Evolutionary conservation across 768 basidiomycete species (phyloP).

Genomic region (Panus rudis): DNA sequence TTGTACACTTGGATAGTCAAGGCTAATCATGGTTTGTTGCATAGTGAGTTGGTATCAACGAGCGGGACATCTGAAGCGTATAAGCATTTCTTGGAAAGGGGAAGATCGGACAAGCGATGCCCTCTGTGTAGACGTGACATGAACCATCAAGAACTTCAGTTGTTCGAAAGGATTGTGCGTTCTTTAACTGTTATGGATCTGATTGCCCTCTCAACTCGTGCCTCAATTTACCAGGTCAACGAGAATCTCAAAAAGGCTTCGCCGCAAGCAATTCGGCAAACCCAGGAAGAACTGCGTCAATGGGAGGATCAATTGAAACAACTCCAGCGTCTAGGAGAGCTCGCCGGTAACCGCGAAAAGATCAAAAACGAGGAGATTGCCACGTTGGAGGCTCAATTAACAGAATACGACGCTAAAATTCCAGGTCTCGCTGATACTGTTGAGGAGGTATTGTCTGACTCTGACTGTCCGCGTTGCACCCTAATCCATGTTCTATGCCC

Average conservation of each 20-base stretch:
- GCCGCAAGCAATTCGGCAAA: constrained; percentile 36
- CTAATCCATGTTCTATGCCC: too few species aligned
- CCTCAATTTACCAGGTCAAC: constrained; percentile 43
- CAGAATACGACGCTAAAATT: constrained; percentile 46
- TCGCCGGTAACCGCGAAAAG: constrained; percentile 46
- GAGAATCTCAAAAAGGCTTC: constrained; percentile 53
- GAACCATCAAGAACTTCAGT: constrained; percentile 41
- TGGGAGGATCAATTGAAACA: constrained; percentile 57
- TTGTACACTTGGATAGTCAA: neutral
- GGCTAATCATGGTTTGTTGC: constrained; percentile 16
- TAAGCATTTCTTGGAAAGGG: constrained; percentile 49
- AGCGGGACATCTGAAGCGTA: constrained; percentile 43
- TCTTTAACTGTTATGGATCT: constrained; percentile 14
- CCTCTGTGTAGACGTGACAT: constrained; percentile 70
- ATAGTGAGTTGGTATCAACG: constrained; percentile 20
- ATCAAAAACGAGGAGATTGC: constrained; percentile 62
- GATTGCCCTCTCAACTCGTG: neutral
- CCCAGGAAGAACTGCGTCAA: constrained; percentile 39
- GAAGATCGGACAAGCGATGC: constrained; percentile 61
- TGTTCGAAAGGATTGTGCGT: constrained; percentile 67
- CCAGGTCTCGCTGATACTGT: constrained; percentile 45
- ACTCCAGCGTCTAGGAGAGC: constrained; percentile 53
- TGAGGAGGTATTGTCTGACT: too few species aligned
- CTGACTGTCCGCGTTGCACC: too few species aligned
- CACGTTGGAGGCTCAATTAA: constrained; percentile 52